Evolutionary conservation across 805 yeast genomes (phyloP).

Genomic region (Pichia scutulata): DNA sequence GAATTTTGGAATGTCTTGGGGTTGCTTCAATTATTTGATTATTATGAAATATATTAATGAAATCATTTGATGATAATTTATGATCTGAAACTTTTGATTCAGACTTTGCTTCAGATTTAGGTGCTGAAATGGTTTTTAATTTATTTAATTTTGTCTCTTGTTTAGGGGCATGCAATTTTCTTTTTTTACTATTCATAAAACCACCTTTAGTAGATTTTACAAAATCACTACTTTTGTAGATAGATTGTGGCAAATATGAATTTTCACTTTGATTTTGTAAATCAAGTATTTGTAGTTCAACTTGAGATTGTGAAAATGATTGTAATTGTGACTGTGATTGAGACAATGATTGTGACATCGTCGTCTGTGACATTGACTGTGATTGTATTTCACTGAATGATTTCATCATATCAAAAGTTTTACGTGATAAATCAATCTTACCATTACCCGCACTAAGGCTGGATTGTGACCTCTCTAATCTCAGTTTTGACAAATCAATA

Average conservation of each 20-base stretch:
- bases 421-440: constrained; percentile 20
- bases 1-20: constrained; percentile 11
- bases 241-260: background rate
- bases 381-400: constrained; percentile 6
- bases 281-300: background rate
- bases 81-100: background rate
- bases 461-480: constrained; percentile 21
- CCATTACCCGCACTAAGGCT: constrained; percentile 10
- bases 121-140: background rate
- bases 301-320: background rate
- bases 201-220: constrained; percentile 4
- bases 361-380: no score
- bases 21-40: constrained; percentile 18
- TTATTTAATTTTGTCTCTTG: constrained; percentile 9
- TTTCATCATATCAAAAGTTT: constrained; percentile 28
- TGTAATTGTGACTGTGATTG: background rate
- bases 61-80: background rate
- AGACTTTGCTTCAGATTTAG: background rate
- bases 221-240: background rate
- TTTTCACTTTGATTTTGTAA: background rate
- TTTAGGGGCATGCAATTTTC: constrained; percentile 22
- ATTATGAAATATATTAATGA: background rate
- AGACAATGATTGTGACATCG: background rate
- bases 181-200: constrained; percentile 10
- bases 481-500: constrained; percentile 14